phyloP scores from a whole-genome alignment of 176 grass and related monocot species.

The Sorghum bicolor region DNA sequence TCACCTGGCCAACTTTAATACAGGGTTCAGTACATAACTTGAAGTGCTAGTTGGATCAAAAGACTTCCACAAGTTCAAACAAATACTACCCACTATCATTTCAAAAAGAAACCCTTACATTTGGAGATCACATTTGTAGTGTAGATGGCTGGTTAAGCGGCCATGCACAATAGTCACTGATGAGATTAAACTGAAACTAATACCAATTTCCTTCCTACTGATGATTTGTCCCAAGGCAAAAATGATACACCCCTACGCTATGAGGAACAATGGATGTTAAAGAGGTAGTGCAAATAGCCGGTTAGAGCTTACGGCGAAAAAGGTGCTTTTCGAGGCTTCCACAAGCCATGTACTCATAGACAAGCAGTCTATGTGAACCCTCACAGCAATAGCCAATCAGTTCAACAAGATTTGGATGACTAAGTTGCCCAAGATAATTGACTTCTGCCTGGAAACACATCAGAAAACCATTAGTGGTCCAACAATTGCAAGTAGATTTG shows the following conservation, averaged over 20 bases:
- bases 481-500: slow-evolving; percentile 9
- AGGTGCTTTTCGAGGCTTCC: slow-evolving; percentile 95
- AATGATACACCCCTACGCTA: background rate
- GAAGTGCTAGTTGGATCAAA: background rate
- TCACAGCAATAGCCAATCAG: slow-evolving; percentile 97
- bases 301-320: slow-evolving; percentile 70
- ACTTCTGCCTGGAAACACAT: slow-evolving; percentile 82
- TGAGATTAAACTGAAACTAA: background rate
- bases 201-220: background rate
- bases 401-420: slow-evolving; percentile 91
- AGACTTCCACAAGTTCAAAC: background rate
- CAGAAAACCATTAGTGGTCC: slow-evolving; percentile 21
- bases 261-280: background rate
- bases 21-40: background rate
- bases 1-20: background rate
- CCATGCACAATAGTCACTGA: background rate
- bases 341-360: slow-evolving; percentile 94
- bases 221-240: background rate
- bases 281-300: background rate
- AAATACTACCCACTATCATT: background rate
- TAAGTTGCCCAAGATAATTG: slow-evolving; percentile 94
- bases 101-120: background rate
- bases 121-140: background rate
- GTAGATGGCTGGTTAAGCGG: background rate
- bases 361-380: slow-evolving; percentile 80